phyloP scores from a whole-genome alignment of 768 basidiomycete species.

The Chiua virens region DNA sequence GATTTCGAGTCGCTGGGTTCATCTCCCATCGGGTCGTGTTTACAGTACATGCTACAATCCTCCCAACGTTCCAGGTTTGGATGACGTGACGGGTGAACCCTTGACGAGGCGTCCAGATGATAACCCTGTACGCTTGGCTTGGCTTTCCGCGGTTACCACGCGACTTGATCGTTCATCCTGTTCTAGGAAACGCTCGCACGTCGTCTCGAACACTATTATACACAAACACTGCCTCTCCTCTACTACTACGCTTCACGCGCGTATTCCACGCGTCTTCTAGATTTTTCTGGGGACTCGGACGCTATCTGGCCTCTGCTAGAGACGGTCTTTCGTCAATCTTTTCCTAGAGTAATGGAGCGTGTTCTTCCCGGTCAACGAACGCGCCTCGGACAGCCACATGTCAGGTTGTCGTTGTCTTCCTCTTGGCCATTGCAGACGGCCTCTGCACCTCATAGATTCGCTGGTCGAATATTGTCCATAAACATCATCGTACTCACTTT shows the following conservation, averaged over 20 bases:
- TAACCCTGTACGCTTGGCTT: conserved; percentile 60
- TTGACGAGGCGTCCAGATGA: conserved; percentile 83
- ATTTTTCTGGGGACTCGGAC: conserved; percentile 68
- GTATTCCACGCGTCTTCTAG: conserved; percentile 47
- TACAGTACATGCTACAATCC: conserved; percentile 88
- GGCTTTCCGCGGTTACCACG: neutral
- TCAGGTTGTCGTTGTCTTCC: conserved; percentile 12
- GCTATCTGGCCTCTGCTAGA: conserved; percentile 86
- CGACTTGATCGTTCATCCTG: conserved; percentile 7
- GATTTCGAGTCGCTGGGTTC: conserved; percentile 85
- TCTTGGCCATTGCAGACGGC: conserved; percentile 9
- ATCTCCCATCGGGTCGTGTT: conserved; percentile 79
- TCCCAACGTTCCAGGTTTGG: conserved; percentile 71
- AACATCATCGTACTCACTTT: neutral
- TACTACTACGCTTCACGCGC: conserved; percentile 58
- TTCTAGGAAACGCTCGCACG: conserved; percentile 72
- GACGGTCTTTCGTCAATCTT: conserved; percentile 48
- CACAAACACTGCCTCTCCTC: conserved; percentile 75
- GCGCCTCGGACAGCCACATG: conserved; percentile 18
- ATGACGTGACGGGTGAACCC: conserved; percentile 85
- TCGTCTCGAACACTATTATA: conserved; percentile 74
- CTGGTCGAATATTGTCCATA: neutral
- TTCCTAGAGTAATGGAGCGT: conserved; percentile 56
- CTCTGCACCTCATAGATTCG: conserved; percentile 11
- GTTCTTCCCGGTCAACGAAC: conserved; percentile 21